Percentiles rank a stretch among this genome's conserved stretches.
Evolutionary conservation across 1,284 basidiomycete species (phyloP).

Genomic region (Chondrostereum purpureum): DNA sequence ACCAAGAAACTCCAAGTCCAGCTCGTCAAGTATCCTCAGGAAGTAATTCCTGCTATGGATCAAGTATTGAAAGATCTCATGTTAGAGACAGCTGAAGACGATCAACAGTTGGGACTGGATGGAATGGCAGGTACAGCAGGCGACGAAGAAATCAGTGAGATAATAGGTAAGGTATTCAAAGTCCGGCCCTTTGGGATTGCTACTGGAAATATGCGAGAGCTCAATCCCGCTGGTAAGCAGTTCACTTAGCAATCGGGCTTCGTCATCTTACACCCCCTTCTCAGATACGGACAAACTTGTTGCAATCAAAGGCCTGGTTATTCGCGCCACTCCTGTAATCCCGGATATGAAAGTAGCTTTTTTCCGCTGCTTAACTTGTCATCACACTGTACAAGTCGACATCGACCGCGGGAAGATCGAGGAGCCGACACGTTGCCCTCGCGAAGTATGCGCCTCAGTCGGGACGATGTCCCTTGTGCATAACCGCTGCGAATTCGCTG

Average conservation of each 20-base stretch:
- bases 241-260: no score
- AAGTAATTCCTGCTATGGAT: conserved; percentile 96
- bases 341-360: conserved; percentile 99
- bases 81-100: conserved; percentile 75
- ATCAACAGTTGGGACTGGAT: conserved; percentile 59
- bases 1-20: conserved; percentile 77
- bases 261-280: conserved; percentile 10
- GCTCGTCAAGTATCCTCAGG: conserved; percentile 90
- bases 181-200: conserved; percentile 85
- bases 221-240: conserved; percentile 82
- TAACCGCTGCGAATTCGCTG: conserved; percentile 94
- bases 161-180: conserved; percentile 82
- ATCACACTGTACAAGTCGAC: conserved; percentile 90
- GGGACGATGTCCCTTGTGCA: conserved; percentile 95
- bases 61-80: conserved; percentile 90
- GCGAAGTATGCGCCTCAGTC: conserved; percentile 82
- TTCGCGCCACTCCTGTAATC: conserved; percentile 95
- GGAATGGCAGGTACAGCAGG: conserved; percentile 69
- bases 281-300: conserved; percentile 95
- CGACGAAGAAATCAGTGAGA: conserved; percentile 74
- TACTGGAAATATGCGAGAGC: conserved; percentile 83
- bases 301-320: conserved; percentile 93
- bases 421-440: conserved; percentile 87
- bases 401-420: conserved; percentile 95
- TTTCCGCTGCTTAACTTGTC: conserved; percentile 96